Evolutionary conservation across 441 rosid species (phyloP), one percentile per base, ranked within the genome.

Genomic region (Flueggea neowawraea): DNA sequence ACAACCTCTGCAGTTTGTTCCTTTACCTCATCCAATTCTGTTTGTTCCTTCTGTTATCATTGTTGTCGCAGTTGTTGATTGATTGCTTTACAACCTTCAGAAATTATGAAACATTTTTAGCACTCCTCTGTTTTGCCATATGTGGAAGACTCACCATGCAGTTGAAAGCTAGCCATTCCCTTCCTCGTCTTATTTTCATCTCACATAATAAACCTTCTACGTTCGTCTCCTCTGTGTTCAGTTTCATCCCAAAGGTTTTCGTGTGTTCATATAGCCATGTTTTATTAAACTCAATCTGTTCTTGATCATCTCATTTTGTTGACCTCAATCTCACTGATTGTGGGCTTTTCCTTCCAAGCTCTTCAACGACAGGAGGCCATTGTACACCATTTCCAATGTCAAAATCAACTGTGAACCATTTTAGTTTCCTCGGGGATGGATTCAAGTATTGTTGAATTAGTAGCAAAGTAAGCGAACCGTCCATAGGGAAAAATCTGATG

Each of bases 281-380:
- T 43, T 61, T 73, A 3, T 17, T 52, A 31, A 64, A 62, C 32
- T 56, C 55, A 12, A 13, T 45, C 16, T 6, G 49, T 55, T 78
- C 75, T 13, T 69, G 75, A 12, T 52, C 65, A 47, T 52, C 61
- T 75, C 75, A 68, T 54, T 55, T 79, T 16, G 70, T 9, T 41
- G 67, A 32, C 11, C 77, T 81, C 70, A 79, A 41, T 63, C 55
- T 57, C 62, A 78, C 57, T 14, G 3, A 48, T 52, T 5, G 32
- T 11, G 53, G 12, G 14, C 69, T 66, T 62, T 36, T 6, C 45
- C 66, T 65, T 39, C 70, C 75, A 3, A 81, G 61, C 6, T 62
- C 72, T 45, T 77, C 77, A 2, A 81, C 70, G 49, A 84, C 10
- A 1, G 83, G 68, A 31, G 81, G 75, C 86, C 86, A 77, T 45